A percentile compares a stretch with the other conserved stretches of the same genome.
phyloP scores from a whole-genome alignment of 148 eudicot species.

The Diospyros kaki region DNA sequence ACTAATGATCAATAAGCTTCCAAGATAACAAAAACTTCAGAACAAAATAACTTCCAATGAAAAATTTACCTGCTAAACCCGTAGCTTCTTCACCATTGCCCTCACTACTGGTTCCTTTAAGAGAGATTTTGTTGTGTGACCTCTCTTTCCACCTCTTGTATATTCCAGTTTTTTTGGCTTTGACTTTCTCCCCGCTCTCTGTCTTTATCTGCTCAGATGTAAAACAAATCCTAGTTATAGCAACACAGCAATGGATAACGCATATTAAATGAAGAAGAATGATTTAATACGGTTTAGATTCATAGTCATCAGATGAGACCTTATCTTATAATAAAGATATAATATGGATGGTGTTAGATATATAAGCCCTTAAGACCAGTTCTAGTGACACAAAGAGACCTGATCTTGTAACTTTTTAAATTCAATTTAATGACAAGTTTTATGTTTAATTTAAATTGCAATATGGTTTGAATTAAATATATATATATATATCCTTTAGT shows the following conservation, averaged over 20 bases:
- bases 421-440: too few relatives aligned
- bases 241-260: not conserved
- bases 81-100: slow-evolving; percentile 33
- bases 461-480: too few relatives aligned
- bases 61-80: slow-evolving; percentile 45
- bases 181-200: slow-evolving; percentile 78
- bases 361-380: too few relatives aligned
- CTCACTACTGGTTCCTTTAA: slow-evolving; percentile 45
- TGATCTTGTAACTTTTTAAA: too few relatives aligned
- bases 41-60: not conserved
- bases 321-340: too few relatives aligned
- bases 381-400: too few relatives aligned
- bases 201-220: slow-evolving; percentile 54
- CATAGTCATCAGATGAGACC: not conserved
- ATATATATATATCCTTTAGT: too few relatives aligned
- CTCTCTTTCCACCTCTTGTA: slow-evolving; percentile 83
- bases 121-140: slow-evolving; percentile 62
- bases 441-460: too few relatives aligned
- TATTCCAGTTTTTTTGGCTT: slow-evolving; percentile 72
- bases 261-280: not conserved
- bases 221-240: not conserved
- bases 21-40: not conserved
- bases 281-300: not conserved
- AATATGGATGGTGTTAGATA: too few relatives aligned
- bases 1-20: not conserved